Conservation (phyloP, 495 filamentous ascomycete species). For the Lasiosphaeris hirsuta region DNA sequence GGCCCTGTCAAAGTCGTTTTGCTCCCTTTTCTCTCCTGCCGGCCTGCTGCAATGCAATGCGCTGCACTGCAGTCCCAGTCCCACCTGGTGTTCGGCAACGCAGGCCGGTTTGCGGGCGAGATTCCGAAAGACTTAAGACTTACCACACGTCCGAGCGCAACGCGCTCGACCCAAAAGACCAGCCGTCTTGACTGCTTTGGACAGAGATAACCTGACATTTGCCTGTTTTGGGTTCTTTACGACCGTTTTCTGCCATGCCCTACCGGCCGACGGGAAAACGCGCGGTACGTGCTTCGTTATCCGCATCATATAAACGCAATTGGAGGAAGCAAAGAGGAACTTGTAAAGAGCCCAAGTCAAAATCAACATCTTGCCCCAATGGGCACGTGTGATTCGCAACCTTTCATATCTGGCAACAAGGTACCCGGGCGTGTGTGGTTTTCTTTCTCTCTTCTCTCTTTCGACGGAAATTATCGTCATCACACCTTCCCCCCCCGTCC, state of each 20-base stretch:
- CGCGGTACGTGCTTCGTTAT: background rate
- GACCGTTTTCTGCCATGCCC: background rate
- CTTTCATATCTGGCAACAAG: too few species aligned
- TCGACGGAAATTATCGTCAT: conserved; percentile 12
- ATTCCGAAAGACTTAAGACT: background rate
- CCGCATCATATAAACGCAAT: too few species aligned
- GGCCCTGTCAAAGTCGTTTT: background rate
- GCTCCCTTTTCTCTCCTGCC: background rate
- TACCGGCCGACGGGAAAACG: background rate
- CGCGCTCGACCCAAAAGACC: background rate
- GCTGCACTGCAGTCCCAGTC: background rate
- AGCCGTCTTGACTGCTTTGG: background rate
- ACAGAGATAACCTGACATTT: background rate
- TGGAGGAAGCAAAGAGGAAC: too few species aligned
- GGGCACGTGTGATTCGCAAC: too few species aligned
- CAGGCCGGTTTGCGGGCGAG: conserved; percentile 10
- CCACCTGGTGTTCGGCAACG: conserved; percentile 3
- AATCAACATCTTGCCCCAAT: too few species aligned
- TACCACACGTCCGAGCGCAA: background rate
- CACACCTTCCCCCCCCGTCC: conserved; percentile 5
- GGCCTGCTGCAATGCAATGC: conserved; percentile 4
- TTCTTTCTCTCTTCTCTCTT: too few species aligned
- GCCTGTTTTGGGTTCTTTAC: background rate
- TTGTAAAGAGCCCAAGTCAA: too few species aligned
- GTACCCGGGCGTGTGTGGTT: too few species aligned